Percentiles rank a stretch among this genome's conserved stretches.
phyloP scores from a whole-genome alignment of 1,139 yeast genomes.

The Magnusiomyces suaveolens region DNA sequence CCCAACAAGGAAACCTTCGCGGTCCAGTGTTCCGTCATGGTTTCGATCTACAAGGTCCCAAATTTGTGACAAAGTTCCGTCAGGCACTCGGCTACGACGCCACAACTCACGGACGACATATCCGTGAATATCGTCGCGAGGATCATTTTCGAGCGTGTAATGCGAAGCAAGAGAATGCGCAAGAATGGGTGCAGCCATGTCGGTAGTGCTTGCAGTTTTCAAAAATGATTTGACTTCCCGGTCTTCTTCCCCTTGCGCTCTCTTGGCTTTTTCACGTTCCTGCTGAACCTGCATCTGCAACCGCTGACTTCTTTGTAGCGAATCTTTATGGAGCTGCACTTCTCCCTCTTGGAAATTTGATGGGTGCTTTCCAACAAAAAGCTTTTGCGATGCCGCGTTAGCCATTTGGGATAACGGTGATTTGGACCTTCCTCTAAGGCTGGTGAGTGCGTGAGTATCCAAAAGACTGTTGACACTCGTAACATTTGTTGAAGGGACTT shows the following conservation, averaged over 20 bases:
- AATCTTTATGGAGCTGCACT: background rate
- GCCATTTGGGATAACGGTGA: too few species aligned
- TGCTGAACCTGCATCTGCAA: background rate
- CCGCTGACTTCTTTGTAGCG: background rate
- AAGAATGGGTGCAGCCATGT: background rate
- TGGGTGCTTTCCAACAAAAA: background rate
- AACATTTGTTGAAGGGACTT: too few species aligned
- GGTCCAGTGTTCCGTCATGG: constrained; percentile 66
- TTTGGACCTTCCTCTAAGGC: background rate
- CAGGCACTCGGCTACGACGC: constrained; percentile 64
- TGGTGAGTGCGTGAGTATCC: background rate
- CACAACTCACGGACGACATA: constrained; percentile 69
- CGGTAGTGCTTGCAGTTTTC: background rate
- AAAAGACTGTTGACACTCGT: background rate
- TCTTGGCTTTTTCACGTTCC: background rate
- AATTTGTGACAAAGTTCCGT: constrained; percentile 51
- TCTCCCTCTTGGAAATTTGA: background rate
- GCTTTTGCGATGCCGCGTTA: too few species aligned
- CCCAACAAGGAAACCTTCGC: constrained; percentile 79
- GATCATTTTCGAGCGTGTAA: constrained; percentile 24
- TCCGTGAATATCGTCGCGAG: constrained; percentile 47
- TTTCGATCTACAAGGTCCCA: constrained; percentile 77
- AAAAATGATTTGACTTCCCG: background rate
- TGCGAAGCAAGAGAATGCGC: background rate
- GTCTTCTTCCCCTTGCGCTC: background rate